Evolutionary conservation across 2,329 filamentous ascomycete genomes (phyloP).

Genomic region (Clarireedia hainanense): DNA sequence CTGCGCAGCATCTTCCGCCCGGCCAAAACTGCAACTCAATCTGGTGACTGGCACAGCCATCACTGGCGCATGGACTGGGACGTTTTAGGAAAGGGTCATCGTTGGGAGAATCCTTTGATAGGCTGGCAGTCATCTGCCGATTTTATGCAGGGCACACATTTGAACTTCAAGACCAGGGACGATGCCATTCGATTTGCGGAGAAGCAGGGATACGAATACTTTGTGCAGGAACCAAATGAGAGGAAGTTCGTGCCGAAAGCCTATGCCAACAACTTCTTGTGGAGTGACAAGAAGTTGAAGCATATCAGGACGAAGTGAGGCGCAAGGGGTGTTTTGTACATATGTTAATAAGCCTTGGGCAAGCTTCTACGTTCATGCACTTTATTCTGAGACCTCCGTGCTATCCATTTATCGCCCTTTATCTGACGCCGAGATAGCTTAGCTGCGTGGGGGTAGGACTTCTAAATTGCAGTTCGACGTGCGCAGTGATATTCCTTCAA

Average conservation of each 20-base stretch:
- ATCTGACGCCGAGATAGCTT: too few species aligned
- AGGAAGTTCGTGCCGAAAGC: conserved; percentile 83
- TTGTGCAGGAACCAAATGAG: conserved; percentile 92
- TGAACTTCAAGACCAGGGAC: conserved; percentile 89
- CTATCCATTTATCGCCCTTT: too few species aligned
- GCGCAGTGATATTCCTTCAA: too few species aligned
- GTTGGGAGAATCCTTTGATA: conserved; percentile 98
- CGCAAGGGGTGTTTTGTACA: conserved; percentile 5
- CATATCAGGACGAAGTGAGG: conserved; percentile 71
- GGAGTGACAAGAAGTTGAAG: conserved; percentile 81
- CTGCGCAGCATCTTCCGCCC: conserved; percentile 76
- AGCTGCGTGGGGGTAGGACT: too few species aligned
- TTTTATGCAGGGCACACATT: conserved; percentile 85
- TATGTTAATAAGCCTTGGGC: background rate
- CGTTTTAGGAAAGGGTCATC: conserved; percentile 79
- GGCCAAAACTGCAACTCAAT: conserved; percentile 92
- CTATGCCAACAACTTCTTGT: conserved; percentile 94
- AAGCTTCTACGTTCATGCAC: too few species aligned
- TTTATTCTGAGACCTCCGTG: too few species aligned
- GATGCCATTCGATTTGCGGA: conserved; percentile 92
- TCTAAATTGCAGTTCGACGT: too few species aligned
- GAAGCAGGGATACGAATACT: conserved; percentile 99
- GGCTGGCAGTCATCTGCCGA: conserved; percentile 97
- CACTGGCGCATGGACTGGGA: conserved; percentile 99
- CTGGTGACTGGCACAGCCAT: conserved; percentile 74